Conservation (phyloP, 495 filamentous ascomycete genomes). For the Letharia columbiana region DNA sequence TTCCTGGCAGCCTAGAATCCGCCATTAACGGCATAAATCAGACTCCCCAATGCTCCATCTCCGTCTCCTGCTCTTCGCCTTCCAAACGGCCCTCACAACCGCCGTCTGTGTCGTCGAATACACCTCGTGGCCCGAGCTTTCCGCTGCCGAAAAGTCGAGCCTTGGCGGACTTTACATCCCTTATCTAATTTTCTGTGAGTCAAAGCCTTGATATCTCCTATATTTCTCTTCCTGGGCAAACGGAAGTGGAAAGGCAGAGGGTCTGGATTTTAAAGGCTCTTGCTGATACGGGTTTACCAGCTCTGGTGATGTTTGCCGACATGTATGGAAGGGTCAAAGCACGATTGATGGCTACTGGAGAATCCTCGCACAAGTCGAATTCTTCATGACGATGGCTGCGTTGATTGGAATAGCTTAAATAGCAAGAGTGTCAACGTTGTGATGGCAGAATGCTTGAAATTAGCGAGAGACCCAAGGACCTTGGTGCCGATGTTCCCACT, state of each 20-base stretch:
- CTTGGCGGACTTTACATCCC: slow-evolving; percentile 58
- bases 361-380: not conserved
- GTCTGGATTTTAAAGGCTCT: not conserved
- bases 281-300: slow-evolving; percentile 27
- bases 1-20: not conserved
- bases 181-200: slow-evolving; percentile 67
- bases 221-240: not conserved
- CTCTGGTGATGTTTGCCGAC: slow-evolving; percentile 48
- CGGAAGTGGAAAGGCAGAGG: not conserved
- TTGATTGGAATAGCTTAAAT: not conserved
- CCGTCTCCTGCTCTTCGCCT: slow-evolving; percentile 58
- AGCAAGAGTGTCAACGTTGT: not conserved
- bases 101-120: slow-evolving; percentile 56
- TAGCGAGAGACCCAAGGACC: not conserved
- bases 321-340: slow-evolving; percentile 36
- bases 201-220: slow-evolving; percentile 1
- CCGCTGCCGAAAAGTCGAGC: slow-evolving; percentile 46
- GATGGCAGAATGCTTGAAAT: not conserved
- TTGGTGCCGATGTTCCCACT: not conserved
- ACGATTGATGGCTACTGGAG: not conserved
- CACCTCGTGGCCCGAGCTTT: slow-evolving; percentile 49
- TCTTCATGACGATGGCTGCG: not conserved
- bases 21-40: slow-evolving; percentile 22
- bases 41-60: slow-evolving; percentile 54
- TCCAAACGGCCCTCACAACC: slow-evolving; percentile 65